Evolutionary conservation across 805 yeast species (phyloP), one percentile per base, ranked within the genome.

Genomic region (Metschnikowia cerradonensis): DNA sequence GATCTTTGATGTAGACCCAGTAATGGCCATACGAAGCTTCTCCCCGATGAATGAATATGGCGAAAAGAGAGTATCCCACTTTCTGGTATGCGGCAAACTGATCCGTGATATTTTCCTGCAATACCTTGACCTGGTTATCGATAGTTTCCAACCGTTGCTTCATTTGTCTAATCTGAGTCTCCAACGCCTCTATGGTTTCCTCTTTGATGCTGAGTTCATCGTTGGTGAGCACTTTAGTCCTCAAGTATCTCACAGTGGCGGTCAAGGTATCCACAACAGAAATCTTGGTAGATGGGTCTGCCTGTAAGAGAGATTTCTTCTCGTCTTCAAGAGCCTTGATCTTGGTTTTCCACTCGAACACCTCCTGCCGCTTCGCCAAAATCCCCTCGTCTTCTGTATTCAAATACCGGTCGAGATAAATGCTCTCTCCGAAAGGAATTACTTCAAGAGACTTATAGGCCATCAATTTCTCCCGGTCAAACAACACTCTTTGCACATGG

Each of bases 11-110:
- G 64, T 92, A 94, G 15, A 92, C 81, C 97, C 98, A 94, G 67
- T 94, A 94, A 67, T 94, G 99, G 2, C 99, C 99, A 63, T 88
- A 92, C 47, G 90, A 84, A 0, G 97, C 98, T 61, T 90, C 95
- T 6, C 99, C 99, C 46, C 97, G 75, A 66, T 94, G 99, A 44
- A 94, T 90, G 63, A 94, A 94, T 6, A 92, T 84, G 0, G 98
- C 96, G 71, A 91, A 92, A 11, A 94, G 76, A 0, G 88, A 77
- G 67, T 92, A 94, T 0, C 91, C 96, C 30, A 84, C 77, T 45
- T 76, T 68, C 46, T 76, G 78, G 68, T 86, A 80, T 6, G 74
- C 72, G 17, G 75, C 73, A 63, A 88, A 94, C 58, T 87, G 94
- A 31, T 66, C 67, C 19, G 79, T 71, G 7, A 90, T 79, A 43